Evolutionary conservation across 768 basidiomycete species (phyloP).

Genomic region (Lentinula lateritia): DNA sequence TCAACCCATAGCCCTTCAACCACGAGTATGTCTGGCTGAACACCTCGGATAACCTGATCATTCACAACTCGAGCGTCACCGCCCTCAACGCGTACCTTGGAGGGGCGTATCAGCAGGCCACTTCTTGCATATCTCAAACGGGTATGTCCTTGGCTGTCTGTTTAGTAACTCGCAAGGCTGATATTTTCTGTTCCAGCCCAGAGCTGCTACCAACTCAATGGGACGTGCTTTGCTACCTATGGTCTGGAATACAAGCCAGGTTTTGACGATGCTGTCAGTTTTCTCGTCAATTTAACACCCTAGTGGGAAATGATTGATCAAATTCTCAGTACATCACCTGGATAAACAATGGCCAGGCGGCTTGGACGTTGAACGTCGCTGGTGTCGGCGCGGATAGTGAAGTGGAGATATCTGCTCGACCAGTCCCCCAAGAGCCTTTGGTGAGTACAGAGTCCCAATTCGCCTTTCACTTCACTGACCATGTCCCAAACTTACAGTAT

Average conservation of each 20-base stretch:
- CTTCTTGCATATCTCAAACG: constrained; percentile 27
- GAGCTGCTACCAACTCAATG: constrained; percentile 38
- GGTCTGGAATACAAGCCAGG: constrained; percentile 52
- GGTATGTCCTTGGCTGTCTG: constrained; percentile 19
- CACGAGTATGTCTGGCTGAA: constrained; percentile 36
- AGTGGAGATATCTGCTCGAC: constrained; percentile 51
- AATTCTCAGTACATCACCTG: constrained; percentile 55
- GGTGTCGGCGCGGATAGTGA: constrained; percentile 46
- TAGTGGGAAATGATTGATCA: constrained; percentile 34
- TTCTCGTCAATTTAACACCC: constrained; percentile 15
- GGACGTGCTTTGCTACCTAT: constrained; percentile 40
- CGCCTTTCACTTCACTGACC: constrained; percentile 12
- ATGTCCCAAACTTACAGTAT: constrained; percentile 33
- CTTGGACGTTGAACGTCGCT: constrained; percentile 50
- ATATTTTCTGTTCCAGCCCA: constrained; percentile 21
- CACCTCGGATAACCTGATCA: constrained; percentile 24
- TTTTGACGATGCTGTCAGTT: constrained; percentile 32
- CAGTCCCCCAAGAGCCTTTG: constrained; percentile 70
- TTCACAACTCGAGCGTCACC: constrained; percentile 24
- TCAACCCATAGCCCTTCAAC: constrained; percentile 34
- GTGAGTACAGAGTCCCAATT: constrained; percentile 23
- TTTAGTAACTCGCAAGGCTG: not conserved
- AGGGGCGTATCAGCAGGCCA: constrained; percentile 35
- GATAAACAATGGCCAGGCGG: constrained; percentile 49
- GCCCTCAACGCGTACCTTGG: constrained; percentile 40